Evolutionary conservation across 495 filamentous ascomycete species (phyloP), one percentile per base, ranked within the genome.

Genomic region (Hypoxylon subgilvum): DNA sequence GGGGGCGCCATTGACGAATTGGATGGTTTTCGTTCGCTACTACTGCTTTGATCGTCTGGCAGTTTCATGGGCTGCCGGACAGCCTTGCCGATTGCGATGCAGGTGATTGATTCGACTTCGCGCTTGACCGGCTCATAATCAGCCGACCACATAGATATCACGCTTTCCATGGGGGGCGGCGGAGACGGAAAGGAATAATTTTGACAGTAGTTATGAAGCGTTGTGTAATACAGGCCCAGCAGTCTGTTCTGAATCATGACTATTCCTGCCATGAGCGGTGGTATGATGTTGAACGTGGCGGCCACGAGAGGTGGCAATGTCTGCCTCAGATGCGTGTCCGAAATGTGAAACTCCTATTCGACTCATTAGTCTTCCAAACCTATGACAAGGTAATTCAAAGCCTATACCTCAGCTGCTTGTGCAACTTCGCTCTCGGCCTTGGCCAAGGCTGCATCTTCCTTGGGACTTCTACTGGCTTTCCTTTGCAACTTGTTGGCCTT

Each of bases 161-260:
- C 82, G 27, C 88, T 82, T 16, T 86, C 84, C 78, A 90, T 87
- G 1, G 87, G 79, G 0, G 88, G 88, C 0, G 90, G 82, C 10
- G 89, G 88, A 6, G 86, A 88, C 1, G 86, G 86, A 65, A 93
- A 90, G 7, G 81, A 76, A 50, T 85, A 76, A 18, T 88, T 82
- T 47, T 87, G 76, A 57, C 88, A 90, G 71, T 89, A 97, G 52
- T 84, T 84, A 67, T 91, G 86, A 2, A 96, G 75, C 0, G 85
- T 77, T 8, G 92, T 96, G 73, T 97, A 97, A 60, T 89, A 88
- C 49, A 94, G 78, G 0, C 84, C 92, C 2, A 96, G 80, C 19
- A 97, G 77, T 32, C 84, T 83, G 69, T 93, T 94, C 64, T 97
- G 93, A 30, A 91, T 84, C 65, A 88, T 78, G 19, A 96, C 84